Evolutionary conservation across 148 eudicot species (phyloP).

Genomic region (Dysphania ambrosioides): DNA sequence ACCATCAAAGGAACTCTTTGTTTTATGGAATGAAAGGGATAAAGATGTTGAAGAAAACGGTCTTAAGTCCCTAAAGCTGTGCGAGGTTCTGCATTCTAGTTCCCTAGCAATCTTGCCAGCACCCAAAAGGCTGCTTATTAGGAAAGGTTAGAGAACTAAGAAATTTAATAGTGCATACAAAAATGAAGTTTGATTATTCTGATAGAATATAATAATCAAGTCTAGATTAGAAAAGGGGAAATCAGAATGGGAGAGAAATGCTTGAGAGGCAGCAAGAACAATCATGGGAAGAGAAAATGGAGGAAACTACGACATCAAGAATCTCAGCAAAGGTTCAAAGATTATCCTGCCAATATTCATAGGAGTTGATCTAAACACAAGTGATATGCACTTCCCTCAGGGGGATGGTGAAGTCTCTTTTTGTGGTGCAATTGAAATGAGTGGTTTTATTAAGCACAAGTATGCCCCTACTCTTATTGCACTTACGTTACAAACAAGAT

Average conservation of each 20-base stretch:
- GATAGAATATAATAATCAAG: neutral
- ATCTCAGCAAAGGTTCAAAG: slow-evolving; percentile 88
- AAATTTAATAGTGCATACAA: neutral
- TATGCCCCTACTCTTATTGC: slow-evolving; percentile 30
- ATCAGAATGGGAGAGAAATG: slow-evolving; percentile 76
- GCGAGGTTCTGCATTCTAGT: slow-evolving; percentile 79
- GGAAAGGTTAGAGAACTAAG: slow-evolving; percentile 56
- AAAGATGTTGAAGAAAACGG: slow-evolving; percentile 76
- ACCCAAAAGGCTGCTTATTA: slow-evolving; percentile 68
- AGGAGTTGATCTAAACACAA: slow-evolving; percentile 89
- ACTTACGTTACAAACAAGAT: neutral
- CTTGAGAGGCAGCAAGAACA: slow-evolving; percentile 82
- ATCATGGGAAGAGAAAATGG: slow-evolving; percentile 97
- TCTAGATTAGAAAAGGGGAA: slow-evolving; percentile 62
- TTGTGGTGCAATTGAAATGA: slow-evolving; percentile 99
- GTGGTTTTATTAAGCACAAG: slow-evolving; percentile 96
- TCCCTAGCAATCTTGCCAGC: slow-evolving; percentile 89
- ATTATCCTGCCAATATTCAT: slow-evolving; percentile 92
- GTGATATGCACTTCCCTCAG: slow-evolving; percentile 98
- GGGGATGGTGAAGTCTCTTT: slow-evolving; percentile 93
- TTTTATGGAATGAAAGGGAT: slow-evolving; percentile 87
- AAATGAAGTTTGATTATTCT: neutral
- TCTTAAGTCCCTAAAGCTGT: slow-evolving; percentile 55
- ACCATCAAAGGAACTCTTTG: slow-evolving; percentile 79
- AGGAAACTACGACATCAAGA: slow-evolving; percentile 95